Percentiles rank a stretch among this genome's conserved stretches.
These are phyloP conservation scores for Aspergillus neoniger DNA, from an alignment of 2,329 filamentous ascomycete genomes.

Conservation along the genomic window DNA sequence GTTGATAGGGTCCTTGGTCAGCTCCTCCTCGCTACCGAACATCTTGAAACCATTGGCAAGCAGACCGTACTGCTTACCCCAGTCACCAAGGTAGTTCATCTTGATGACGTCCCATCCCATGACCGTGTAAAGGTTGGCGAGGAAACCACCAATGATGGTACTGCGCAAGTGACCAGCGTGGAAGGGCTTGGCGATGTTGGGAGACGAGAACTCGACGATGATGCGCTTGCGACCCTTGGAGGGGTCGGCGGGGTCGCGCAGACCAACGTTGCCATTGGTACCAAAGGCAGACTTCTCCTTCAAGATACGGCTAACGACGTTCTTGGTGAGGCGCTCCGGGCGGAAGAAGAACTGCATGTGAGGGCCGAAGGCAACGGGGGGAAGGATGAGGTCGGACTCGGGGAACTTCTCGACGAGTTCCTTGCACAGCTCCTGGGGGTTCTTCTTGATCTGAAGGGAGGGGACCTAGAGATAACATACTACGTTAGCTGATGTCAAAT, in stretches of 20 bases:
- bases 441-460: slow-evolving; percentile 55
- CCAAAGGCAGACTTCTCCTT: slow-evolving; percentile 60
- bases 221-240: slow-evolving; percentile 60
- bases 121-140: slow-evolving; percentile 62
- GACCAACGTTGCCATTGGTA: slow-evolving; percentile 59
- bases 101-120: slow-evolving; percentile 64
- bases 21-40: slow-evolving; percentile 62
- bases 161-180: slow-evolving; percentile 66
- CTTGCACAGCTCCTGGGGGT: slow-evolving; percentile 58
- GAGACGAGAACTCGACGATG: slow-evolving; percentile 67
- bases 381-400: slow-evolving; percentile 59
- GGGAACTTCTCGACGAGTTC: slow-evolving; percentile 61
- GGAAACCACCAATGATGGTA: slow-evolving; percentile 68
- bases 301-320: slow-evolving; percentile 62
- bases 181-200: slow-evolving; percentile 69
- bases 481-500: slow-evolving; percentile 13
- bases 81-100: slow-evolving; percentile 69
- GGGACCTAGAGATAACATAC: slow-evolving; percentile 35
- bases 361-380: slow-evolving; percentile 57
- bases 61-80: slow-evolving; percentile 69
- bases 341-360: slow-evolving; percentile 70
- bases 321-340: slow-evolving; percentile 55
- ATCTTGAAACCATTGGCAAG: slow-evolving; percentile 63
- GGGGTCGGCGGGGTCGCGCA: slow-evolving; percentile 59
- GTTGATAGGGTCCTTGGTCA: slow-evolving; percentile 63